phyloP scores from a whole-genome alignment of 139 green algal species.

The Chlorella sorokiniana region DNA sequence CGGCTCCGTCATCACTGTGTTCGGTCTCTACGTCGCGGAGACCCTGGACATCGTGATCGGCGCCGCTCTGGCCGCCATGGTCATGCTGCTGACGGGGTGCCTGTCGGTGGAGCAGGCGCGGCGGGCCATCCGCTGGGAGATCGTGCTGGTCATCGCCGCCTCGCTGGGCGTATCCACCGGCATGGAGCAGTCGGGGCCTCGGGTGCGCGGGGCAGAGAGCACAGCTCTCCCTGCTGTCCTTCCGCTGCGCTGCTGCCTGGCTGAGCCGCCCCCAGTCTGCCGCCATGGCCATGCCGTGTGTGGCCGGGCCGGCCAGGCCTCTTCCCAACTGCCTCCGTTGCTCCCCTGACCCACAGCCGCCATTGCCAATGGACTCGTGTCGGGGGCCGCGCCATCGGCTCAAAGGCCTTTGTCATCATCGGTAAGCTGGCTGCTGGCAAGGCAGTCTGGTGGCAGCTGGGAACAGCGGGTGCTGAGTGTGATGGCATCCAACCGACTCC shows the following conservation, averaged over 20 bases:
- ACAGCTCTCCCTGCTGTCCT: too few species aligned
- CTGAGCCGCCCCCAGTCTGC: too few species aligned
- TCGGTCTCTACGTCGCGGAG: slow-evolving; percentile 23
- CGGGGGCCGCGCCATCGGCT: slow-evolving; percentile 33
- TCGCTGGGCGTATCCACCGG: slow-evolving; percentile 49
- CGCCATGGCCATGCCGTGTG: too few species aligned
- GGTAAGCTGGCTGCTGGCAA: neutral
- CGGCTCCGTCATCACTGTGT: slow-evolving; percentile 52
- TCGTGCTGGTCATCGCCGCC: slow-evolving; percentile 60
- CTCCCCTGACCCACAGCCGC: too few species aligned
- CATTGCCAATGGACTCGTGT: slow-evolving; percentile 48
- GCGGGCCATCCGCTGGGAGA: slow-evolving; percentile 51
- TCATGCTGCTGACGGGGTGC: slow-evolving; percentile 68
- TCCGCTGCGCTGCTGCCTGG: too few species aligned
- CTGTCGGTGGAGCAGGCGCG: slow-evolving; percentile 57
- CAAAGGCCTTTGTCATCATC: slow-evolving; percentile 39
- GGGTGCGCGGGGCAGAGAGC: too few species aligned
- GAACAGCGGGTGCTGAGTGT: neutral
- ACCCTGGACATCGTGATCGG: slow-evolving; percentile 34
- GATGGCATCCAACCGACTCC: neutral
- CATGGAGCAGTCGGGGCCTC: slow-evolving; percentile 49
- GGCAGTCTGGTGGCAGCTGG: neutral
- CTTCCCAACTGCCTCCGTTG: too few species aligned
- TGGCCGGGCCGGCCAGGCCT: too few species aligned
- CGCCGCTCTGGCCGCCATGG: slow-evolving; percentile 49